Evolutionary conservation across 345 rosid species (phyloP).

Genomic region (Salix exigua): DNA sequence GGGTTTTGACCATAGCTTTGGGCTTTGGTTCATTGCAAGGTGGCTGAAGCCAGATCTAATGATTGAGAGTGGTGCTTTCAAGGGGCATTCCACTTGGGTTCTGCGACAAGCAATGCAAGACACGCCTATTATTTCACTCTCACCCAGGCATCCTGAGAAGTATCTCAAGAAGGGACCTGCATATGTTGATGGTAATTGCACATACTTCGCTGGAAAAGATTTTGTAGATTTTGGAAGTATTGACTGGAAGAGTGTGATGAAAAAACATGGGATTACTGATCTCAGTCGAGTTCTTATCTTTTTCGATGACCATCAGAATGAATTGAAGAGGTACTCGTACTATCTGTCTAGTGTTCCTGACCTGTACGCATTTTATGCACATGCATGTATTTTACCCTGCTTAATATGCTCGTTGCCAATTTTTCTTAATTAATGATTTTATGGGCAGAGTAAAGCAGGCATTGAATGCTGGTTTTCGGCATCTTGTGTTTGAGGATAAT

Average conservation of each 20-base stretch:
- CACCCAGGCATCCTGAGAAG: slow-evolving; percentile 94
- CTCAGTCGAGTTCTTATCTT: slow-evolving; percentile 63
- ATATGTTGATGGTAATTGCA: slow-evolving; percentile 92
- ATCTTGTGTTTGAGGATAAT: slow-evolving; percentile 96
- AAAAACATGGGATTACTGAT: slow-evolving; percentile 60
- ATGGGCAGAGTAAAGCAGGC: slow-evolving; percentile 77
- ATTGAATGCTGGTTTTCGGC: slow-evolving; percentile 68
- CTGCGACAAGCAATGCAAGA: slow-evolving; percentile 96
- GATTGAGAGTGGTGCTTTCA: slow-evolving; percentile 99
- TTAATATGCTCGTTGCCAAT: slow-evolving; percentile 1
- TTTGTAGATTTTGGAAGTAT: slow-evolving; percentile 94
- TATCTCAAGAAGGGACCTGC: slow-evolving; percentile 91
- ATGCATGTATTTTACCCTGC: background rate
- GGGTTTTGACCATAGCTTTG: slow-evolving; percentile 99
- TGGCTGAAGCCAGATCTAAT: slow-evolving; percentile 91
- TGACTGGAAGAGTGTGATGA: slow-evolving; percentile 72
- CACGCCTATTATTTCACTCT: slow-evolving; percentile 66
- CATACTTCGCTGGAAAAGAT: slow-evolving; percentile 95
- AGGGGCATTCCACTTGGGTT: slow-evolving; percentile 99
- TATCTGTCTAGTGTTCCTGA: background rate
- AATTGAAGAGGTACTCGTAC: slow-evolving; percentile 71
- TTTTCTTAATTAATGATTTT: slow-evolving; percentile 13
- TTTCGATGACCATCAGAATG: slow-evolving; percentile 97
- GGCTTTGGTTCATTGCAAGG: slow-evolving; percentile 88
- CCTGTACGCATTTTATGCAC: background rate